These are phyloP conservation scores for Serendipita indica DNA, from an alignment of 768 basidiomycete genomes.

Conservation along the genomic window DNA sequence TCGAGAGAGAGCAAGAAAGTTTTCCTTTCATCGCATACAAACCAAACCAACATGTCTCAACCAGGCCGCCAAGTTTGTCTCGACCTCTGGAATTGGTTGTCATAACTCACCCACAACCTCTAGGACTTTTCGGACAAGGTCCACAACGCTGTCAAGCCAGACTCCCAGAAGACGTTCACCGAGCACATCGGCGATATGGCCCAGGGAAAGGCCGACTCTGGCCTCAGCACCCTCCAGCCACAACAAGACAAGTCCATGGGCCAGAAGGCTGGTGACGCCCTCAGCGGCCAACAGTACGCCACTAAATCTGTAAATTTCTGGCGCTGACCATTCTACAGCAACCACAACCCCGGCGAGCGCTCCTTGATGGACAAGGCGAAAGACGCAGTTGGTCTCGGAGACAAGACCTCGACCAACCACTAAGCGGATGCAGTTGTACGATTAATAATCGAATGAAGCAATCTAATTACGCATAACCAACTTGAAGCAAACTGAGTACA, in stretches of 20 bases:
- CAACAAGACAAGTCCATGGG: background rate
- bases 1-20: too few species aligned
- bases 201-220: background rate
- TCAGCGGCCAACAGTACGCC: background rate
- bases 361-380: background rate
- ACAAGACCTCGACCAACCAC: background rate
- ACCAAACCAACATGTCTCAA: background rate
- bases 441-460: too few species aligned
- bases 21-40: too few species aligned
- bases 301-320: background rate
- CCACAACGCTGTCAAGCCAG: background rate
- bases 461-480: too few species aligned
- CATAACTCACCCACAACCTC: background rate
- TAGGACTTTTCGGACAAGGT: constrained; percentile 9
- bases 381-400: background rate
- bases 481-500: too few species aligned
- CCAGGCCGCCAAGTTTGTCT: background rate
- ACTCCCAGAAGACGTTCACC: constrained; percentile 7
- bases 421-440: too few species aligned
- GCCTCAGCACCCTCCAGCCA: background rate
- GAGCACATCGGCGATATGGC: constrained; percentile 8
- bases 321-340: background rate
- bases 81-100: background rate
- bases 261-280: constrained; percentile 8
- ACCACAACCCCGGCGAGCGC: constrained; percentile 6